Evolutionary conservation across 2,329 filamentous ascomycete genomes (phyloP), one percentile per base, ranked within the genome.

Genomic region (Phaeosphaeria sp.): DNA sequence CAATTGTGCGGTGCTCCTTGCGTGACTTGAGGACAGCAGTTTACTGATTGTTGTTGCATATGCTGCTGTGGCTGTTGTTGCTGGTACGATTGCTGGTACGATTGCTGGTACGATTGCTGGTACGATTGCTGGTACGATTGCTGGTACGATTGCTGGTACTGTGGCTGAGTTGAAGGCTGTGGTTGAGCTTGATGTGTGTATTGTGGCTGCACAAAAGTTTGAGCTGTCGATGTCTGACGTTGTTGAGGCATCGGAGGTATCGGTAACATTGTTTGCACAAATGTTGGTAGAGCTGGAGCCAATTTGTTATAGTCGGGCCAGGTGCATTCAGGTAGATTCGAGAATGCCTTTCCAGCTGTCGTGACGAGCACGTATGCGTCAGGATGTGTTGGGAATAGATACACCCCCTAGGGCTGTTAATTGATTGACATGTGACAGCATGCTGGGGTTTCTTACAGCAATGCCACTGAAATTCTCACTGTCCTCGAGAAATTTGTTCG

Each of bases 291-390:
- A n/a, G 61, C 54, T 2, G 64, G 60, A 5, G 67, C 60, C 59
- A 74, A 69, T 39, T 73, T 74, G 46, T 69, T 68, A 56, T 74
- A 74, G 51, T 74, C 71, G 1, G 44, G 51, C 72, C 72, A 74
- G 20, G 72, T 74, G 33, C 67, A 64, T 43, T 73, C 71, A 9
- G 72, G 72, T 4, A 74, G 61, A 22, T 74, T 74, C 5, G 71
- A 73, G 51, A 71, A 74, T 13, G 68, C 61, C 57, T 72, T 71
- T 11, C 72, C 71, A 20, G 56, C 58, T 1, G 64, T 70, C 44
- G 69, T 65, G 33, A 74, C 58, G 1, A 74, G 59, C 11, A 74
- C 61, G 54, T 74, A 74, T 18, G 67, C 68, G 17, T 66, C 51
- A 36, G 70, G 57, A 20, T 69, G 55, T 1, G 59, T 50, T 6